Percentiles rank a stretch among this genome's conserved stretches.
Evolutionary conservation across 2,329 filamentous ascomycete species (phyloP).

Genomic region (Stagonosporopsis tanaceti): DNA sequence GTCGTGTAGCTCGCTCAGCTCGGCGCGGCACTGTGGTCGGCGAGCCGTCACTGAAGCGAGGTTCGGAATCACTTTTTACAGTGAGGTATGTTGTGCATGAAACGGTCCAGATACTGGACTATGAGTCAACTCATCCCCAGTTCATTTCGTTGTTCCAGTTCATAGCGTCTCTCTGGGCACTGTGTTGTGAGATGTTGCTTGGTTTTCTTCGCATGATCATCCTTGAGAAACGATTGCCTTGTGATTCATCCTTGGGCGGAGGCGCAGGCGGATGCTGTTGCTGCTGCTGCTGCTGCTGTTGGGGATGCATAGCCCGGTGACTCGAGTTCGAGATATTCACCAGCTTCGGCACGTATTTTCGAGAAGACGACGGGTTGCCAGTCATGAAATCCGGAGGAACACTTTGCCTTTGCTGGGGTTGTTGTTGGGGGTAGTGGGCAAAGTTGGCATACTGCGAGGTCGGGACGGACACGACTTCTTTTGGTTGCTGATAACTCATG

Average conservation of each 20-base stretch:
- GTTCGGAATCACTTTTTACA: constrained; percentile 52
- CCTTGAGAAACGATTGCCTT: constrained; percentile 45
- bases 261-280: constrained; percentile 46
- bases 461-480: constrained; percentile 44
- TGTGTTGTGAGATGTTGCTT: constrained; percentile 50
- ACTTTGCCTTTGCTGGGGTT: constrained; percentile 39
- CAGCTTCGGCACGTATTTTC: constrained; percentile 46
- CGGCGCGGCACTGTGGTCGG: constrained; percentile 6
- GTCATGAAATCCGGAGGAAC: constrained; percentile 47
- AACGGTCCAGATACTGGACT: not conserved
- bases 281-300: constrained; percentile 37
- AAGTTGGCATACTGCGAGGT: constrained; percentile 47
- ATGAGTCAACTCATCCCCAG: constrained; percentile 38
- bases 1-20: constrained; percentile 45
- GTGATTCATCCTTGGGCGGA: constrained; percentile 46
- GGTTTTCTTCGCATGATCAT: constrained; percentile 47
- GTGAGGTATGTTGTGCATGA: constrained; percentile 30
- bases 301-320: constrained; percentile 36
- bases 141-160: constrained; percentile 48
- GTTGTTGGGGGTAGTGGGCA: constrained; percentile 33
- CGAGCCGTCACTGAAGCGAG: constrained; percentile 33
- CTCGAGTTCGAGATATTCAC: constrained; percentile 44
- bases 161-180: constrained; percentile 40
- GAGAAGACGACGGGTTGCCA: constrained; percentile 32
- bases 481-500: constrained; percentile 44